phyloP scores from a whole-genome alignment of 75 land plant genomes.

The Cupressus sempervirens region DNA sequence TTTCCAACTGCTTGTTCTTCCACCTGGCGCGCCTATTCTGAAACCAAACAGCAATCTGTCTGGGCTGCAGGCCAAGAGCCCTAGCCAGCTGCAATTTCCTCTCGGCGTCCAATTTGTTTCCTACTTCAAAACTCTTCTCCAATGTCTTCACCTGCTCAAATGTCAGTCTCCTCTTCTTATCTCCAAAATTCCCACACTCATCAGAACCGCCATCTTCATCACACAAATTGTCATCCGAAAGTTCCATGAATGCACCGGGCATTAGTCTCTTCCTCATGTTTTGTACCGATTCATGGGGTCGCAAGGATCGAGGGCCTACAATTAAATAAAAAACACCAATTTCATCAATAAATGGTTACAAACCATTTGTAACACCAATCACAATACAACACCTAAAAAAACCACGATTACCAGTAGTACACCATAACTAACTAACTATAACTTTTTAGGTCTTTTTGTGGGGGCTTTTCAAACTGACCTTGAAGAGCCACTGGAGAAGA shows the following conservation, averaged over 20 bases:
- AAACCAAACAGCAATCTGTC: constrained; percentile 38
- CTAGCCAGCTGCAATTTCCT: constrained; percentile 21
- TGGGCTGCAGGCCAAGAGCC: constrained; percentile 27
- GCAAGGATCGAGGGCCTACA: neutral
- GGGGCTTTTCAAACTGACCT: neutral
- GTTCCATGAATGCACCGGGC: neutral
- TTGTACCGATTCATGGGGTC: neutral
- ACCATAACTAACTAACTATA: neutral
- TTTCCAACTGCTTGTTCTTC: constrained; percentile 16
- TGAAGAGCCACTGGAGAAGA: neutral
- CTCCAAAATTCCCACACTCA: neutral
- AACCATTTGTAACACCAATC: neutral
- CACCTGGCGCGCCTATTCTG: constrained; percentile 29
- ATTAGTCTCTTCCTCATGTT: neutral
- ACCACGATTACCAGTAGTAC: neutral
- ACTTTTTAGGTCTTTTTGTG: neutral
- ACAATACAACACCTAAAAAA: neutral
- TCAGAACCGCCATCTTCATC: neutral
- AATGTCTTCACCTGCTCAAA: neutral
- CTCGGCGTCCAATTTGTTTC: constrained; percentile 6
- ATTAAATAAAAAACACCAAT: neutral
- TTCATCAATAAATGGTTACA: too few relatives aligned
- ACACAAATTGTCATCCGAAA: neutral
- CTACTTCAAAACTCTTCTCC: constrained; percentile 11
- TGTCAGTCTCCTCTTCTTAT: constrained; percentile 2